These are phyloP conservation scores for Handroanthus guayacan DNA, from an alignment of 257 asterid genomes.

Conservation along the genomic window DNA sequence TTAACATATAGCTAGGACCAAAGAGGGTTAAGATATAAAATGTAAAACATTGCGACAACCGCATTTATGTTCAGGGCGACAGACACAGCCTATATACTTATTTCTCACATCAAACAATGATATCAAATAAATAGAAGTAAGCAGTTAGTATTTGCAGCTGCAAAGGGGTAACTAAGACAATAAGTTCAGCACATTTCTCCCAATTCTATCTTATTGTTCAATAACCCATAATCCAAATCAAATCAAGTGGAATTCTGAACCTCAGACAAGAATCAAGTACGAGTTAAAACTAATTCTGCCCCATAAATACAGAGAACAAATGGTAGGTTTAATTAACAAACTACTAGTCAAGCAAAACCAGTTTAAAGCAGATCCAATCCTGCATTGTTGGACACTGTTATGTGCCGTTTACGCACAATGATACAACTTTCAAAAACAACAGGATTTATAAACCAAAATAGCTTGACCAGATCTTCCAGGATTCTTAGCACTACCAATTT, in stretches of 20 bases:
- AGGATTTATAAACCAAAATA: neutral
- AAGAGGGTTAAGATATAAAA: constrained; percentile 16
- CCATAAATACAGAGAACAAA: constrained; percentile 6
- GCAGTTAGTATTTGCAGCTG: neutral
- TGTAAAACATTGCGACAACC: constrained; percentile 24
- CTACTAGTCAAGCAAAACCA: constrained; percentile 1
- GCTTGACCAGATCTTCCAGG: neutral
- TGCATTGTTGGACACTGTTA: neutral
- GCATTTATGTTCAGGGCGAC: constrained; percentile 2
- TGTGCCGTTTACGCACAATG: neutral
- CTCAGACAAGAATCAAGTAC: neutral
- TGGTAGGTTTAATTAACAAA: constrained; percentile 3
- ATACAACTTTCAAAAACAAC: neutral
- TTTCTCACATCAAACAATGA: constrained; percentile 1
- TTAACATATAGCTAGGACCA: constrained; percentile 28
- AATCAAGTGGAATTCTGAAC: neutral
- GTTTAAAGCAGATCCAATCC: neutral
- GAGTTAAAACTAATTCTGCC: neutral
- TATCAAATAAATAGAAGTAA: neutral
- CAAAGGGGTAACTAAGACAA: neutral
- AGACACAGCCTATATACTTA: neutral
- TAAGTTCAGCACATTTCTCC: constrained; percentile 16
- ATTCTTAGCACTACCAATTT: neutral
- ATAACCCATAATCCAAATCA: neutral
- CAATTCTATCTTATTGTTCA: neutral